Evolutionary conservation across 352 stramenopile genomes (phyloP).

Genomic region (Phytophthora idaei): DNA sequence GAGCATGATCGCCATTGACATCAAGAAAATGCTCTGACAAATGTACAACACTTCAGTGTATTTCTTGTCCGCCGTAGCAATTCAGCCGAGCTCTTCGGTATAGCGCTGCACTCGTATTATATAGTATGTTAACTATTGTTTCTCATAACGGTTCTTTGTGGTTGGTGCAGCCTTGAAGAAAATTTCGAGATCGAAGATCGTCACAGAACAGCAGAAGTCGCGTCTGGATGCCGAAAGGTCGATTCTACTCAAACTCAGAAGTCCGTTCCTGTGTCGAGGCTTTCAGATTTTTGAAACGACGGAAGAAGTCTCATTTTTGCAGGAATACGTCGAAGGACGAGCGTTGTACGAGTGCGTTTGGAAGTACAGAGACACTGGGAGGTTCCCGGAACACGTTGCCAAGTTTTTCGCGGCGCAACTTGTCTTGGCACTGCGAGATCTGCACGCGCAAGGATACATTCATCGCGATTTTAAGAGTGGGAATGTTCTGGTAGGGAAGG

Average conservation of each 20-base stretch:
- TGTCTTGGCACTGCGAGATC: constrained; percentile 56
- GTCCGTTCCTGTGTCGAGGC: constrained; percentile 55
- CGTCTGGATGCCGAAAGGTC: constrained; percentile 51
- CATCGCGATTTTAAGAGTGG: constrained; percentile 86
- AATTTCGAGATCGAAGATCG: constrained; percentile 49
- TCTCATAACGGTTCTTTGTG: not conserved
- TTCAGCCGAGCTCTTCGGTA: constrained; percentile 42
- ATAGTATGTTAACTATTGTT: not conserved
- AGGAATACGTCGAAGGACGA: constrained; percentile 67
- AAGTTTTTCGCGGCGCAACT: constrained; percentile 74
- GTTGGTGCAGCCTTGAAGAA: constrained; percentile 57
- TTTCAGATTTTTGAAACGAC: constrained; percentile 38
- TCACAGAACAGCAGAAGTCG: constrained; percentile 43
- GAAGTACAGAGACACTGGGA: constrained; percentile 43
- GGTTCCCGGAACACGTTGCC: constrained; percentile 59
- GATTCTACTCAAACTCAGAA: constrained; percentile 44
- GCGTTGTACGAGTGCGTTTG: constrained; percentile 78
- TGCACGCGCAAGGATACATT: constrained; percentile 63
- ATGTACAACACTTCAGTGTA: constrained; percentile 35
- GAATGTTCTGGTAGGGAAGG: constrained; percentile 60
- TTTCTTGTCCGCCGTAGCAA: constrained; percentile 45
- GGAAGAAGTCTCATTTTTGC: constrained; percentile 40
- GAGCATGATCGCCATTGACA: not conserved
- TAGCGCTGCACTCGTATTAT: not conserved
- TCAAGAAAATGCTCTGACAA: not conserved